A percentile compares a stretch with the other conserved stretches of the same genome.
Evolutionary conservation across 2,329 filamentous ascomycete genomes (phyloP).

Genomic region (Neonectria coccinea): DNA sequence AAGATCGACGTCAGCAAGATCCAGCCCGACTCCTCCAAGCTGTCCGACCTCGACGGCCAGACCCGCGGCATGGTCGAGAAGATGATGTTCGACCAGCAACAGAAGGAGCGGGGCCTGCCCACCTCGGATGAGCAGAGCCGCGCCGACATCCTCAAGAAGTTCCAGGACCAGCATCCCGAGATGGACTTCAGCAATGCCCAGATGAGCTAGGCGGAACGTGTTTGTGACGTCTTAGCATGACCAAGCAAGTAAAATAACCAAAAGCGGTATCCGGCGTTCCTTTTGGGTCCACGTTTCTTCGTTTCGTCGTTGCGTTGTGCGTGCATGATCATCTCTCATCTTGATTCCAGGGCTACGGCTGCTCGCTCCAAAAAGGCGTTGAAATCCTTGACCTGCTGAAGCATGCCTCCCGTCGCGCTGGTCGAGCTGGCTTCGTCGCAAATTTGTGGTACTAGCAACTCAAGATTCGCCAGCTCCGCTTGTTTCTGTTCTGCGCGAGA

Average conservation of each 20-base stretch:
- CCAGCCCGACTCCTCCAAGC: constrained; percentile 88
- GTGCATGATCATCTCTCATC: constrained; percentile 42
- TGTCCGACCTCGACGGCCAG: constrained; percentile 93
- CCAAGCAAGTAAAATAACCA: constrained; percentile 7
- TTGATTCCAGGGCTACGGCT: constrained; percentile 66
- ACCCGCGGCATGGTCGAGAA: constrained; percentile 99
- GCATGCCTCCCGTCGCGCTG: constrained; percentile 62
- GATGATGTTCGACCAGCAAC: constrained; percentile 99
- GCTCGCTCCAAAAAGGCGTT: constrained; percentile 73
- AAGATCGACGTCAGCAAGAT: constrained; percentile 97
- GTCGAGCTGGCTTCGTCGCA: constrained; percentile 64
- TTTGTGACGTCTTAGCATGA: constrained; percentile 27
- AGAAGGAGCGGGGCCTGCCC: constrained; percentile 92
- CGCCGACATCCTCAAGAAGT: constrained; percentile 90
- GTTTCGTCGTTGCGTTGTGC: constrained; percentile 23
- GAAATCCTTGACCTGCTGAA: constrained; percentile 70
- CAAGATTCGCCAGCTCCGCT: constrained; percentile 67
- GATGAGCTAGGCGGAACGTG: constrained; percentile 60
- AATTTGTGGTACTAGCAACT: constrained; percentile 67
- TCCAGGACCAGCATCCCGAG: constrained; percentile 82
- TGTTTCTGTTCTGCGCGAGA: constrained; percentile 59
- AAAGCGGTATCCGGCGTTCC: constrained; percentile 7
- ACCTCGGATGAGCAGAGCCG: constrained; percentile 97
- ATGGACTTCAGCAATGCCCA: constrained; percentile 80
- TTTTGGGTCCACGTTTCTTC: constrained; percentile 16